phyloP scores from a whole-genome alignment of 305 asterid species.

The Ilex paraguariensis region DNA sequence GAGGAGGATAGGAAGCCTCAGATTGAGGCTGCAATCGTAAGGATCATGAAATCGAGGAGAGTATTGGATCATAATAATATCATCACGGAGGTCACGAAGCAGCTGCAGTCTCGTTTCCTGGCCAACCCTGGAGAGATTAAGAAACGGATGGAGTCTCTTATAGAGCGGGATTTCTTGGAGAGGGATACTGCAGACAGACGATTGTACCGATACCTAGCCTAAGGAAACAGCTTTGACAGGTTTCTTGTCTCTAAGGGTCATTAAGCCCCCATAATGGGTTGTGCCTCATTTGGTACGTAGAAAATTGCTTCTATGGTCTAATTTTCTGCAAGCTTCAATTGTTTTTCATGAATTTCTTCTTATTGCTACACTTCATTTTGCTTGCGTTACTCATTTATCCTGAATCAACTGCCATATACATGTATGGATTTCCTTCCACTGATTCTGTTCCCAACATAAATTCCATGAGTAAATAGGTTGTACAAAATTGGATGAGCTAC shows the following conservation, averaged over 20 bases:
- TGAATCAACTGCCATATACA: too few relatives aligned
- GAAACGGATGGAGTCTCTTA: constrained; percentile 78
- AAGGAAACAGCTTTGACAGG: constrained; percentile 15
- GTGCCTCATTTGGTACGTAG: not conserved
- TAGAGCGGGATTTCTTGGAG: constrained; percentile 82
- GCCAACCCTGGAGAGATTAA: constrained; percentile 76
- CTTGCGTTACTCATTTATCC: too few relatives aligned
- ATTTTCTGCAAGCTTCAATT: not conserved
- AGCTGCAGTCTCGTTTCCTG: constrained; percentile 66
- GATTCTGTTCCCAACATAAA: too few relatives aligned
- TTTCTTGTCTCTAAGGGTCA: constrained; percentile 11
- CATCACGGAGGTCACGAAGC: constrained; percentile 78
- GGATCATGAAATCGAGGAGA: constrained; percentile 75
- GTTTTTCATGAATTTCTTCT: not conserved
- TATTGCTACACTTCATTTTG: too few relatives aligned
- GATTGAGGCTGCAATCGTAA: constrained; percentile 77
- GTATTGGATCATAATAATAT: constrained; percentile 72
- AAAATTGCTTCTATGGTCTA: not conserved
- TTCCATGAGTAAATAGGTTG: too few relatives aligned
- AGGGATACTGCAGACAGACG: constrained; percentile 62
- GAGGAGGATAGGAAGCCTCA: constrained; percentile 87
- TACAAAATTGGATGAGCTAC: too few relatives aligned
- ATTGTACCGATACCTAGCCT: constrained; percentile 67
- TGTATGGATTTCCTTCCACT: too few relatives aligned
- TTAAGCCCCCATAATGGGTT: not conserved